Evolutionary conservation across 208 protist species (phyloP).

Genomic region (Trypanosoma avium): DNA sequence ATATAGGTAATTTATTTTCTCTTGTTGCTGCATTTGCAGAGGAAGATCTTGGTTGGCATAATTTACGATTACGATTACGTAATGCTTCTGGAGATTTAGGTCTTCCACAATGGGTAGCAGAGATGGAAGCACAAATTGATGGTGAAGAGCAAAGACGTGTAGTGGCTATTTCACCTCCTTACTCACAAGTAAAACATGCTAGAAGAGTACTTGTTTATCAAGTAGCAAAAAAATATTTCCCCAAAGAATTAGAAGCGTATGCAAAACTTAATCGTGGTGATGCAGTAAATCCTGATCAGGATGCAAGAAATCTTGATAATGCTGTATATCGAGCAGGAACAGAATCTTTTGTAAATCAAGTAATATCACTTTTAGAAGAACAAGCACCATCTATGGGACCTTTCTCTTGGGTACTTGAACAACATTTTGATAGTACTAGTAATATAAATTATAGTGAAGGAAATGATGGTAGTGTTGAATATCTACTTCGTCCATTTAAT

Average conservation of each 20-base stretch:
- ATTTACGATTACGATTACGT: conserved; percentile 75
- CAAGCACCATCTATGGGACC: conserved; percentile 52
- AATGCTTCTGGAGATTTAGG: conserved; percentile 66
- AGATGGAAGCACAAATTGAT: conserved; percentile 84
- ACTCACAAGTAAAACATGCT: conserved; percentile 56
- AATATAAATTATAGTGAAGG: conserved; percentile 33
- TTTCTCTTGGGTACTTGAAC: conserved; percentile 59
- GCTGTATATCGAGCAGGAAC: conserved; percentile 44
- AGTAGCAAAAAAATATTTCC: conserved; percentile 76
- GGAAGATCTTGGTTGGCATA: conserved; percentile 87
- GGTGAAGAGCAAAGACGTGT: conserved; percentile 62
- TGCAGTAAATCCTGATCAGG: conserved; percentile 45
- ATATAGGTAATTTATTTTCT: conserved; percentile 63
- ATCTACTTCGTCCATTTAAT: conserved; percentile 41
- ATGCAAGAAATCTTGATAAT: conserved; percentile 29
- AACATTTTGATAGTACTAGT: conserved; percentile 12
- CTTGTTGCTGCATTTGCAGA: conserved; percentile 76
- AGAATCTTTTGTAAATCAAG: conserved; percentile 62
- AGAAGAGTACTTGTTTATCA: conserved; percentile 72
- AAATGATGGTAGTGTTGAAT: conserved; percentile 38
- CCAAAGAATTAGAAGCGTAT: conserved; percentile 73
- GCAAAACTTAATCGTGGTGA: conserved; percentile 53
- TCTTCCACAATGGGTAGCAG: conserved; percentile 83
- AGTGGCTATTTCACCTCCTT: conserved; percentile 72
- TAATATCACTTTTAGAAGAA: conserved; percentile 57